A percentile compares a stretch with the other conserved stretches of the same genome.
Evolutionary conservation across 352 stramenopile species (phyloP).

Genomic region (Globisporangium nunn): DNA sequence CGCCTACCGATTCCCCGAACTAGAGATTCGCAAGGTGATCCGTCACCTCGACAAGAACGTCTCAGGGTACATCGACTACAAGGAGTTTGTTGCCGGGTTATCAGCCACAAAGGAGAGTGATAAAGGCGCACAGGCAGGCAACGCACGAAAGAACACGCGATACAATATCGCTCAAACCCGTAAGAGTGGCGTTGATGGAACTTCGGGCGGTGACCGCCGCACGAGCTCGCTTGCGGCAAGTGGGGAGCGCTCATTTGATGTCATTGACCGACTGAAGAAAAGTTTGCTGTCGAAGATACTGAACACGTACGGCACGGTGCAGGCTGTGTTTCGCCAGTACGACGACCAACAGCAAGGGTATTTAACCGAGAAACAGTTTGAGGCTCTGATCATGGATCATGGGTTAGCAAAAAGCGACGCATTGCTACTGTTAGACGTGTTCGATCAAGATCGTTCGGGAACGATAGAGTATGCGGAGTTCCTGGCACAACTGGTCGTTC

Average conservation of each 20-base stretch:
- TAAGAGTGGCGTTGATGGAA: conserved; percentile 4
- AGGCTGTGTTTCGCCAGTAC: conserved; percentile 45
- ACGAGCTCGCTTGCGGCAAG: background rate
- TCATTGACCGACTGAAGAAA: conserved; percentile 37
- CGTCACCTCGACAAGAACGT: conserved; percentile 57
- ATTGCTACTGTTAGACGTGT: conserved; percentile 20
- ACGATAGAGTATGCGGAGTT: conserved; percentile 60
- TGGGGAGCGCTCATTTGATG: background rate
- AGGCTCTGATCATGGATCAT: conserved; percentile 30
- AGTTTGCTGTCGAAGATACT: conserved; percentile 35
- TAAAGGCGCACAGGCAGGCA: conserved; percentile 6
- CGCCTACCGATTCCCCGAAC: conserved; percentile 45
- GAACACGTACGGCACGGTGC: conserved; percentile 32
- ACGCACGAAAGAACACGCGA: conserved; percentile 14
- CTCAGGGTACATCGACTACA: conserved; percentile 70
- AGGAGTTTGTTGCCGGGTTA: conserved; percentile 55
- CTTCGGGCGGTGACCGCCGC: conserved; percentile 10
- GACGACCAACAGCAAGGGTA: conserved; percentile 30
- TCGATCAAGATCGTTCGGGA: conserved; percentile 42
- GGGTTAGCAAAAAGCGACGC: conserved; percentile 25
- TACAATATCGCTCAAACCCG: conserved; percentile 7
- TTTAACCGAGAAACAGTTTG: conserved; percentile 35
- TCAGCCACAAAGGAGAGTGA: conserved; percentile 18
- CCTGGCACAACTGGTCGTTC: conserved; percentile 31
- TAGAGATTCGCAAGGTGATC: conserved; percentile 69